A percentile compares a stretch with the other conserved stretches of the same genome.
phyloP scores from a whole-genome alignment of 345 rosid species.

The Eutrema yunnanense region DNA sequence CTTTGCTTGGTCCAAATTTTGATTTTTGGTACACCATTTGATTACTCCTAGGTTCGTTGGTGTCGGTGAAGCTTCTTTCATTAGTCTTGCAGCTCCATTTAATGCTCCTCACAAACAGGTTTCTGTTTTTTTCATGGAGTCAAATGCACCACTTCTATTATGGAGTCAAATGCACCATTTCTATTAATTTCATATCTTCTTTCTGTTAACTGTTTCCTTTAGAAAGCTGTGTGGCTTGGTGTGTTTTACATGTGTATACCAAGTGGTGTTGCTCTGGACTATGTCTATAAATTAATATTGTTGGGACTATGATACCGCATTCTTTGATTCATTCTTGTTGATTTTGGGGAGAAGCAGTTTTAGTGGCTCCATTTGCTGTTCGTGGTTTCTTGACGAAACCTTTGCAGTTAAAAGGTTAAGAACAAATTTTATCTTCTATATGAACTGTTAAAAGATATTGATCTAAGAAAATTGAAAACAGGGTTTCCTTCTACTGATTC shows the following conservation, averaged over 20 bases:
- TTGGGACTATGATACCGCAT: neutral
- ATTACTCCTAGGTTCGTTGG: too few species aligned
- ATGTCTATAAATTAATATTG: constrained; percentile 38
- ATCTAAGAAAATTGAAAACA: neutral
- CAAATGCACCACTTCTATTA: too few species aligned
- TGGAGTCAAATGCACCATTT: too few species aligned
- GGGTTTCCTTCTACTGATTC: constrained; percentile 13
- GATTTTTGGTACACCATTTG: too few species aligned
- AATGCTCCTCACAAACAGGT: too few species aligned
- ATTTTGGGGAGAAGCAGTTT: constrained; percentile 67
- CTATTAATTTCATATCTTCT: too few species aligned
- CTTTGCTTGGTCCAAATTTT: too few species aligned
- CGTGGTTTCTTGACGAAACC: constrained; percentile 75
- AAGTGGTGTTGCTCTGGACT: constrained; percentile 68
- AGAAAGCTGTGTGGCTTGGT: constrained; percentile 91
- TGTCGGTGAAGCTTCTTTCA: too few species aligned
- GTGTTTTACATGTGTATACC: constrained; percentile 98
- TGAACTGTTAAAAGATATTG: neutral
- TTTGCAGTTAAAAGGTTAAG: constrained; percentile 65
- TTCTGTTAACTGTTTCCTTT: neutral
- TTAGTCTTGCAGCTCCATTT: too few species aligned
- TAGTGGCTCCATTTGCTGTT: constrained; percentile 84
- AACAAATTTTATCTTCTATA: neutral
- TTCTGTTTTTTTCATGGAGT: too few species aligned
- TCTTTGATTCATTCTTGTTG: neutral